Evolutionary conservation across 2,329 filamentous ascomycete species (phyloP).

Genomic region (Lachnellula occidentalis): DNA sequence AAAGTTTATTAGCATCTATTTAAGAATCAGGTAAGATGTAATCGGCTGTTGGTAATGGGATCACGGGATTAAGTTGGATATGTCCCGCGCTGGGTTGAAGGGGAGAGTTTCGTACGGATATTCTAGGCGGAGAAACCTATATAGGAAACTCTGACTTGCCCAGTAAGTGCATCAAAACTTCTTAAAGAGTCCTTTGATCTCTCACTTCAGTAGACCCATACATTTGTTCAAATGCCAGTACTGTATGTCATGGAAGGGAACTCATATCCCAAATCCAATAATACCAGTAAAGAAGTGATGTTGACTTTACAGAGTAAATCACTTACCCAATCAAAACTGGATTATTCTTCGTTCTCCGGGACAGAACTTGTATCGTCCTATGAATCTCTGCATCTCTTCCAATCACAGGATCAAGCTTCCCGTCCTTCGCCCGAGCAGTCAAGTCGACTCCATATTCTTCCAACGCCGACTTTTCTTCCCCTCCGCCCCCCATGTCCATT

Average conservation of each 20-base stretch:
- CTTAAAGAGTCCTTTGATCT: too few relatives aligned
- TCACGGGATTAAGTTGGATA: neutral
- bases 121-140: too few relatives aligned
- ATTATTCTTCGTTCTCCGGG: slow-evolving; percentile 81
- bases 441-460: slow-evolving; percentile 91
- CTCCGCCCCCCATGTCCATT: slow-evolving; percentile 77
- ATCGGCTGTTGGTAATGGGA: neutral
- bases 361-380: slow-evolving; percentile 88
- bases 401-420: slow-evolving; percentile 94
- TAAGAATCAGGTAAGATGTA: too few relatives aligned
- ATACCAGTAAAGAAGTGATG: slow-evolving; percentile 37
- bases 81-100: neutral
- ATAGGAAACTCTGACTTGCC: too few relatives aligned
- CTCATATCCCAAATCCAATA: too few relatives aligned
- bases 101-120: too few relatives aligned
- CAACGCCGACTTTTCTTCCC: slow-evolving; percentile 75
- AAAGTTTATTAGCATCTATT: too few relatives aligned
- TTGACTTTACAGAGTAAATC: neutral
- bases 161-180: too few relatives aligned
- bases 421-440: slow-evolving; percentile 75
- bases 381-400: slow-evolving; percentile 89
- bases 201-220: too few relatives aligned
- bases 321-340: slow-evolving; percentile 81
- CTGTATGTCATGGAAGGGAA: too few relatives aligned
- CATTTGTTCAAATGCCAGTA: too few relatives aligned